Conservation (phyloP, 1,139 yeast species). For the Yamadazyma dendronema region DNA sequence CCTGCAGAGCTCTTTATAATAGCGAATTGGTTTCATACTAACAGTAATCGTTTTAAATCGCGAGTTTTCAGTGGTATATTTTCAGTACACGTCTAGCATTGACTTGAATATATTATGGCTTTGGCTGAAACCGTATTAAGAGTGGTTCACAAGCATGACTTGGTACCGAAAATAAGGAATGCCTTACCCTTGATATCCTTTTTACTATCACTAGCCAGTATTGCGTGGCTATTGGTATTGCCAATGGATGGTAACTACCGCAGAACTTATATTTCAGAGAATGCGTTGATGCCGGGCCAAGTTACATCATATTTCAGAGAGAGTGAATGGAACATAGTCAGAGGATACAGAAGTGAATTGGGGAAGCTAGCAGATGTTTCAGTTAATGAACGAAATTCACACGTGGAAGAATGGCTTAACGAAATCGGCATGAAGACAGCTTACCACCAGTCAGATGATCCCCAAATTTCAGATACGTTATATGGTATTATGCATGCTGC, state of each 20-base stretch:
- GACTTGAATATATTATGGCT: no score
- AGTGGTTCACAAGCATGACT: slow-evolving; percentile 53
- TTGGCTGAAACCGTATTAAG: slow-evolving; percentile 55
- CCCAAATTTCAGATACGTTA: slow-evolving; percentile 52
- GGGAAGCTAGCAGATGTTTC: slow-evolving; percentile 34
- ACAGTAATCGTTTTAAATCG: no score
- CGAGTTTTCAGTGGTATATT: slow-evolving; percentile 1
- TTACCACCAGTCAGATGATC: slow-evolving; percentile 31
- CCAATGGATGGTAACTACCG: slow-evolving; percentile 85
- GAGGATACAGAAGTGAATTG: slow-evolving; percentile 76
- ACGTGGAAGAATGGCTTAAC: slow-evolving; percentile 58
- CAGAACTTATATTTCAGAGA: slow-evolving; percentile 85
- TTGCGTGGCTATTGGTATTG: slow-evolving; percentile 63
- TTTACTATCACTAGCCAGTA: slow-evolving; percentile 58
- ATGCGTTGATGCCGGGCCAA: slow-evolving; percentile 96
- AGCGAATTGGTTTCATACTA: no score
- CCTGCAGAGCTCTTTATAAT: slow-evolving; percentile 11
- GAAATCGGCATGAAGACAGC: slow-evolving; percentile 69
- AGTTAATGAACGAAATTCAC: slow-evolving; percentile 37
- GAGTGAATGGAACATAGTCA: slow-evolving; percentile 87
- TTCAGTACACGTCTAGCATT: background rate
- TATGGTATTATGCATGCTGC: slow-evolving; percentile 92
- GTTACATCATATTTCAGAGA: slow-evolving; percentile 91
- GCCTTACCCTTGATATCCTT: slow-evolving; percentile 62
- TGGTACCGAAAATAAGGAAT: slow-evolving; percentile 55